phyloP scores from a whole-genome alignment of 1,139 yeast species.

The Diutina rugosa region DNA sequence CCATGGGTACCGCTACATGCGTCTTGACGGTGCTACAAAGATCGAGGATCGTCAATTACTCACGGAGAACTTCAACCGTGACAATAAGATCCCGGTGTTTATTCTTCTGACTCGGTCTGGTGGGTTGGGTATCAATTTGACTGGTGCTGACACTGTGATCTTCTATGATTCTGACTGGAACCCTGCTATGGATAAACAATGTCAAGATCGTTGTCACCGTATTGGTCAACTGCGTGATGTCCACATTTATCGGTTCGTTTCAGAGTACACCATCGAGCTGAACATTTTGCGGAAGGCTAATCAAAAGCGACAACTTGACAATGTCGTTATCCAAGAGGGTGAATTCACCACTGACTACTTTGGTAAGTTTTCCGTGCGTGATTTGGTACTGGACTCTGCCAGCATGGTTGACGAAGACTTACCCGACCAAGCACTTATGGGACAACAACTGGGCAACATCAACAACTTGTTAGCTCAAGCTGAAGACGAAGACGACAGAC shows the following conservation, averaged over 20 bases:
- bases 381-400: slow-evolving; percentile 59
- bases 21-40: slow-evolving; percentile 95
- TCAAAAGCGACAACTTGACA: slow-evolving; percentile 89
- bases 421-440: slow-evolving; percentile 23
- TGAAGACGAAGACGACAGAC: slow-evolving; percentile 92
- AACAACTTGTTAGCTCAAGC: slow-evolving; percentile 73
- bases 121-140: slow-evolving; percentile 91
- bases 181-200: slow-evolving; percentile 98
- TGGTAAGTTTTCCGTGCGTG: slow-evolving; percentile 80
- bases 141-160: slow-evolving; percentile 99
- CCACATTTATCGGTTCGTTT: slow-evolving; percentile 90
- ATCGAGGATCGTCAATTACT: slow-evolving; percentile 92
- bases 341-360: slow-evolving; percentile 96
- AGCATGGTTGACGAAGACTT: slow-evolving; percentile 16
- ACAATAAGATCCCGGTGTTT: slow-evolving; percentile 77
- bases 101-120: slow-evolving; percentile 94
- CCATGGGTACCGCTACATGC: slow-evolving; percentile 88
- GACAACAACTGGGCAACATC: slow-evolving; percentile 28
- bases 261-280: slow-evolving; percentile 93
- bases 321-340: slow-evolving; percentile 95
- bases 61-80: slow-evolving; percentile 87
- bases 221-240: slow-evolving; percentile 98
- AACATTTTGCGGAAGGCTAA: slow-evolving; percentile 90
- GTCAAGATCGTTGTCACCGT: slow-evolving; percentile 98
- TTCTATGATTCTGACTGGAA: slow-evolving; percentile 99